Evolutionary conservation across 2,329 filamentous ascomycete species (phyloP).

Genomic region (Colletotrichum sp.): DNA sequence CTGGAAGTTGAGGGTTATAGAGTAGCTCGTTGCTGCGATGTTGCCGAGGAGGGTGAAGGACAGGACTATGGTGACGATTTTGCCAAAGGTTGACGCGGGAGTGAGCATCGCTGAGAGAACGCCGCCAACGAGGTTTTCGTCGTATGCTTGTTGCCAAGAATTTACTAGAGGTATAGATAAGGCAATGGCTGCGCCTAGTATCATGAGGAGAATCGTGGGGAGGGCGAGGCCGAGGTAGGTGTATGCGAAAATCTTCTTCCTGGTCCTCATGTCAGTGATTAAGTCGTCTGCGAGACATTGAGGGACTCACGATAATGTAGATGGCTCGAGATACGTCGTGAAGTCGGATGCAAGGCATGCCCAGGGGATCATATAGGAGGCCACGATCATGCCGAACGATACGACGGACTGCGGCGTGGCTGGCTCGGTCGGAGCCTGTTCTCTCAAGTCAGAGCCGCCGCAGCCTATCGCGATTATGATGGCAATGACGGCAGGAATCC

Average conservation of each 20-base stretch:
- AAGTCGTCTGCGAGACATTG: background rate
- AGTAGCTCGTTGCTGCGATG: constrained; percentile 42
- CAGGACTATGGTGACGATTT: constrained; percentile 38
- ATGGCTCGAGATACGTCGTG: constrained; percentile 62
- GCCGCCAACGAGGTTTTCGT: constrained; percentile 31
- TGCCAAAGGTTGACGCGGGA: constrained; percentile 35
- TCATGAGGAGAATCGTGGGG: constrained; percentile 33
- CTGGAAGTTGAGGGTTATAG: constrained; percentile 43
- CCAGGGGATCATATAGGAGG: constrained; percentile 68
- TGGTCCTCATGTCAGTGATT: background rate
- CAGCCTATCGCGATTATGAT: constrained; percentile 43
- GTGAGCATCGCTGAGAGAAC: constrained; percentile 34
- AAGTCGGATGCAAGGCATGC: constrained; percentile 63
- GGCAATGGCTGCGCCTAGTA: constrained; percentile 43
- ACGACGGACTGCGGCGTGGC: constrained; percentile 51
- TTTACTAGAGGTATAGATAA: constrained; percentile 31
- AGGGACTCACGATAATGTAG: constrained; percentile 40
- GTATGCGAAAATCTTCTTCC: constrained; percentile 55
- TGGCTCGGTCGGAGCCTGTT: constrained; percentile 35
- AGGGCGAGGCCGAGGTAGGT: constrained; percentile 59
- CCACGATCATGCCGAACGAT: constrained; percentile 64
- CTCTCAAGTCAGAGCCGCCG: constrained; percentile 38
- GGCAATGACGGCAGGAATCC: constrained; percentile 46
- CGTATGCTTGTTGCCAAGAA: constrained; percentile 31
- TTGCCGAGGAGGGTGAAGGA: constrained; percentile 41